These are phyloP conservation scores for Fusarium compactum DNA, from an alignment of 2,329 filamentous ascomycete species.

Conservation along the genomic window DNA sequence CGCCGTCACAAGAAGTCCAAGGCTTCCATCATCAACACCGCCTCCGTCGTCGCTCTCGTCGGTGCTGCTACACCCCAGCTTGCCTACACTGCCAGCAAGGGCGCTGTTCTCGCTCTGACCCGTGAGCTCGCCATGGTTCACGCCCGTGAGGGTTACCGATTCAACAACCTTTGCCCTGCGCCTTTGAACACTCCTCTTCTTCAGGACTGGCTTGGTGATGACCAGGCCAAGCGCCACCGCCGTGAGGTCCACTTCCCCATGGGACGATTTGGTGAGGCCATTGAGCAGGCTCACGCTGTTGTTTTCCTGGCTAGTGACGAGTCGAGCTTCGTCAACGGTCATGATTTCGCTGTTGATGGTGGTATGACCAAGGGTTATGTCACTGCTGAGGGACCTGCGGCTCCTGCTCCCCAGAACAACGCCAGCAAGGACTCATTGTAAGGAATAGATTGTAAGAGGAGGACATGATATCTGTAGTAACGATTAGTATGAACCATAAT, in stretches of 20 bases:
- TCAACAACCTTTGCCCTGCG: conserved; percentile 91
- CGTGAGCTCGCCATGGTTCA: conserved; percentile 93
- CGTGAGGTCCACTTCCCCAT: conserved; percentile 91
- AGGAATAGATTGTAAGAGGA: neutral
- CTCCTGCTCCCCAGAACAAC: conserved; percentile 69
- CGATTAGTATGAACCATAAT: conserved; percentile 38
- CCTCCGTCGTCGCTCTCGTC: conserved; percentile 87
- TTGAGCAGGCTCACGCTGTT: conserved; percentile 92
- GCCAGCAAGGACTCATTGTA: conserved; percentile 62
- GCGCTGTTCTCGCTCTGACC: conserved; percentile 89
- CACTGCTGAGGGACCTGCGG: conserved; percentile 71
- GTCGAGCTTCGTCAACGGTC: conserved; percentile 89
- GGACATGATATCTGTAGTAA: conserved; percentile 23
- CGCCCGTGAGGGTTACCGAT: conserved; percentile 87
- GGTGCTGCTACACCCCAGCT: conserved; percentile 89
- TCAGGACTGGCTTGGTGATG: conserved; percentile 93
- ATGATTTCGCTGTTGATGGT: conserved; percentile 94
- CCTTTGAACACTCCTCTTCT: conserved; percentile 92
- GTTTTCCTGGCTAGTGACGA: conserved; percentile 90
- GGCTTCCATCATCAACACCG: conserved; percentile 91
- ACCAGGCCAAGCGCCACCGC: conserved; percentile 81
- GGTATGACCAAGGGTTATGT: conserved; percentile 95
- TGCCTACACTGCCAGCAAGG: conserved; percentile 94
- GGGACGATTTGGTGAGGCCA: conserved; percentile 90
- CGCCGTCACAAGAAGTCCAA: conserved; percentile 82